Evolutionary conservation across 768 basidiomycete genomes (phyloP), one percentile per base, ranked within the genome.

Genomic region (Mycena latifolia): DNA sequence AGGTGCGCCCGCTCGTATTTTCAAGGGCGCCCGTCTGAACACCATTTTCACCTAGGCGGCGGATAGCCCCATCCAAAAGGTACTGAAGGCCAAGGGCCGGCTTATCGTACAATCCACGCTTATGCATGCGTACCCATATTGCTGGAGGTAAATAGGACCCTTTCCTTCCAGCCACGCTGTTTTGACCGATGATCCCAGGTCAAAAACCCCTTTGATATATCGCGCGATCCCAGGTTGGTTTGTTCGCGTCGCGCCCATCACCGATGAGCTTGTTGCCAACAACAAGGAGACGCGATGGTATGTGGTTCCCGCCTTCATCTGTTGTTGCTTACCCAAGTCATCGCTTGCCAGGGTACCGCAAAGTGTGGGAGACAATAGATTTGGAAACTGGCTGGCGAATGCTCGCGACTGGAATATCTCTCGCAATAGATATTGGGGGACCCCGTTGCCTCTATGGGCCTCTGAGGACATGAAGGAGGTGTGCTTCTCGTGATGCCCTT

Each of bases 371-470:
- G 96, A 98, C 64, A 88, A 91, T 70, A 86, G 97, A 35, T 99
- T 99, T 75, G 96, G 95, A 24, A 96, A 95, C 77, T 99, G 98
- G 98, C 84, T 99, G 55, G 91, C 92, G 52, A 98, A 97, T 77
- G 98, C 98, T n/a, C 88, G 96, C 24, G 98, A 99, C 75, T 99
- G 98, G 98, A 99, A 98, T 75, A 86, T 99, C 69, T 98, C 96
- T n/a, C 88, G 98, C 67, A 99, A 99, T 82, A 88, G 98, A 52
- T 99, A 99, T 77, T 99, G 96, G 96, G 98, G 97, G 35, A 99
- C 96, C 6, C 98, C 98, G 20, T 90, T 99, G 61, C 98, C 98
- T 14, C 81, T 99, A 37, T 99, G 98, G 98, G 94, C 84, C 28
- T 96, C 93, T 73, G 95, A 96, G 0, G 98, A 99, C 78, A 82